These are phyloP conservation scores for Ilex aquifolium DNA, from an alignment of 257 asterid species.

Conservation along the genomic window DNA sequence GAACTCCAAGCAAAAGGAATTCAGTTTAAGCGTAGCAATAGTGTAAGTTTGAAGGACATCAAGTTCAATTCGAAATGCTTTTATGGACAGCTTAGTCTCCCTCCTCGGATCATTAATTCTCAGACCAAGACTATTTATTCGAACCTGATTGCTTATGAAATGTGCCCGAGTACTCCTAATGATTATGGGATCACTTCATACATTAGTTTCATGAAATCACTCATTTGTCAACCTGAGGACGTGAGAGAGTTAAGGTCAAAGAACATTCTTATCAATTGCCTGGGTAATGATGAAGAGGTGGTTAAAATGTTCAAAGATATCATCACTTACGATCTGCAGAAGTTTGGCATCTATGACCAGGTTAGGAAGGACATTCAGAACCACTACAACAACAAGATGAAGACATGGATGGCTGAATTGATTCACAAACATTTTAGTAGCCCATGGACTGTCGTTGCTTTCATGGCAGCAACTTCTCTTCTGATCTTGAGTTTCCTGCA, in stretches of 20 bases:
- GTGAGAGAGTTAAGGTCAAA: slow-evolving; percentile 28
- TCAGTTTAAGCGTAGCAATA: slow-evolving; percentile 10
- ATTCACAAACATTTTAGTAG: slow-evolving; percentile 10
- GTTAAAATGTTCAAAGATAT: slow-evolving; percentile 6
- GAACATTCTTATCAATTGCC: slow-evolving; percentile 14
- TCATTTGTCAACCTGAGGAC: slow-evolving; percentile 16
- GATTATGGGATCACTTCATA: slow-evolving; percentile 8
- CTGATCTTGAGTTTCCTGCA: slow-evolving; percentile 4
- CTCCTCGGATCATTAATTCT: slow-evolving; percentile 4
- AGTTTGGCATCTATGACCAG: not conserved
- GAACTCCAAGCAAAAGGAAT: slow-evolving; percentile 37
- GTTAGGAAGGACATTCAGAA: not conserved
- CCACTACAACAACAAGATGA: slow-evolving; percentile 5
- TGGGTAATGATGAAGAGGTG: slow-evolving; percentile 28
- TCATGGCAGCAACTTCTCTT: slow-evolving; percentile 3
- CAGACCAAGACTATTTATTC: slow-evolving; percentile 11
- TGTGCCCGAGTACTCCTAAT: not conserved
- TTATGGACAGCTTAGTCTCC: slow-evolving; percentile 21
- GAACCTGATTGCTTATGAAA: slow-evolving; percentile 33
- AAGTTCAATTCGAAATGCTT: slow-evolving; percentile 12
- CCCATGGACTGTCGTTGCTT: slow-evolving; percentile 17
- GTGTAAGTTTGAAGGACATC: slow-evolving; percentile 10
- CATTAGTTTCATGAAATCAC: slow-evolving; percentile 30
- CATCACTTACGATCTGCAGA: not conserved
- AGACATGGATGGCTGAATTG: slow-evolving; percentile 18